Conservation (phyloP, 164 flowering plant species). For the Nymphaea colorata region DNA sequence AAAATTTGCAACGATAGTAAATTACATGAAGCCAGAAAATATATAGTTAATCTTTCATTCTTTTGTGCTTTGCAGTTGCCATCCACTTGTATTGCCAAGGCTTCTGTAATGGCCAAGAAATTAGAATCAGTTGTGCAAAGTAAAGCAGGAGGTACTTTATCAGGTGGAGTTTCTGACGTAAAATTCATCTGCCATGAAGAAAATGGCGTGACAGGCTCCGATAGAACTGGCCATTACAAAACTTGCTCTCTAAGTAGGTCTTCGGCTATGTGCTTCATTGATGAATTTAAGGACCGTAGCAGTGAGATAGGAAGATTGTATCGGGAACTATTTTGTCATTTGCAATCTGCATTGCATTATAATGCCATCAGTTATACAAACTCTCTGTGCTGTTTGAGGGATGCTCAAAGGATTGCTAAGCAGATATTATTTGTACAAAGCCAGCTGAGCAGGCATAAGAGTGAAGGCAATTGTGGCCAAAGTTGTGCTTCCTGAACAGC, state of each 20-base stretch:
- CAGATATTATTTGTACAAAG: slow-evolving; percentile 12
- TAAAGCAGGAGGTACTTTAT: slow-evolving; percentile 15
- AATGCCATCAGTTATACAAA: slow-evolving; percentile 15
- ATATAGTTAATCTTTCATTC: no score
- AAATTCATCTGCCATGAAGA: slow-evolving; percentile 3
- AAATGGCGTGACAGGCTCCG: slow-evolving; percentile 3
- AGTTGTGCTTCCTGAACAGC: no score
- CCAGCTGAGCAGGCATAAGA: not conserved
- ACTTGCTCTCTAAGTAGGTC: not conserved
- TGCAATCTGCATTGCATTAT: slow-evolving; percentile 26
- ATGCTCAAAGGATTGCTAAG: slow-evolving; percentile 31
- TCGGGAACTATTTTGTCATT: slow-evolving; percentile 25
- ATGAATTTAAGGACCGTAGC: slow-evolving; percentile 2
- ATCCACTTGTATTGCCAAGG: slow-evolving; percentile 48
- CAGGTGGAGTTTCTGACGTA: slow-evolving; percentile 3
- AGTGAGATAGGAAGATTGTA: slow-evolving; percentile 12
- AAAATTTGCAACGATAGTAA: no score
- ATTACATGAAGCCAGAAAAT: no score
- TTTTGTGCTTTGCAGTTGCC: slow-evolving; percentile 40
- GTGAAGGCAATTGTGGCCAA: not conserved
- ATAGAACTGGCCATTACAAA: not conserved
- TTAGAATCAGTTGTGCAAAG: slow-evolving; percentile 41
- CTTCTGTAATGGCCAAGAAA: slow-evolving; percentile 56
- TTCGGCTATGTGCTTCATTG: not conserved
- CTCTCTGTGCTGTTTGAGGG: slow-evolving; percentile 25